A percentile compares a stretch with the other conserved stretches of the same genome.
Evolutionary conservation across 768 basidiomycete genomes (phyloP).

Genomic region (Strobilomyces dryophilus): DNA sequence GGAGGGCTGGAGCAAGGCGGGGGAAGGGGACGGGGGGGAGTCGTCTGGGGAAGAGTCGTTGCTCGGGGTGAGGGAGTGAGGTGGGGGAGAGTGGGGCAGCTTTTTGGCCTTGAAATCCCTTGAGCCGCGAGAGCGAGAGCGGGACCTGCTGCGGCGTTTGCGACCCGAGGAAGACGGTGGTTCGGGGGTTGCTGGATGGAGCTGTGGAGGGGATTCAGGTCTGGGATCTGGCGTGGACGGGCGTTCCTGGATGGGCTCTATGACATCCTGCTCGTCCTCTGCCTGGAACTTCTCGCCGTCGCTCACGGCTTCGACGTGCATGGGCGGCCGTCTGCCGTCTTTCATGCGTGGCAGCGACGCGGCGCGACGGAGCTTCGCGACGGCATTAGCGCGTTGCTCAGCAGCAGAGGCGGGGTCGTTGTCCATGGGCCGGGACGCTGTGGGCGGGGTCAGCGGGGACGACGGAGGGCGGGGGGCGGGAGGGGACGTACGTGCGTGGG

Average conservation of each 20-base stretch:
- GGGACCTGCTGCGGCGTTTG: constrained; percentile 71
- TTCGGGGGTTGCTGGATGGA: constrained; percentile 35
- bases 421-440: constrained; percentile 25
- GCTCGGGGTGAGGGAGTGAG: constrained; percentile 42
- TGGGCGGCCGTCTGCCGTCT: constrained; percentile 82
- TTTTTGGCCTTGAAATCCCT: constrained; percentile 69
- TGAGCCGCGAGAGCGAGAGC: constrained; percentile 56
- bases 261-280: constrained; percentile 30
- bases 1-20: constrained; percentile 22
- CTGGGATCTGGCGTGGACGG: constrained; percentile 22
- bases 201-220: constrained; percentile 27
- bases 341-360: constrained; percentile 90
- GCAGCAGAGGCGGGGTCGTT: constrained; percentile 44
- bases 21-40: constrained; percentile 31
- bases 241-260: constrained; percentile 5
- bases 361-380: constrained; percentile 88
- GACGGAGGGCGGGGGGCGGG: too few species aligned
- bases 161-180: constrained; percentile 37
- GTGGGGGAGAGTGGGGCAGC: constrained; percentile 43
- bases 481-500: constrained; percentile 5
- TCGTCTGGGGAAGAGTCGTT: constrained; percentile 73
- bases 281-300: constrained; percentile 65
- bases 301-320: constrained; percentile 79
- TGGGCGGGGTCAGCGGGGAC: not conserved
- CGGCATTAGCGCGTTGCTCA: constrained; percentile 82